Evolutionary conservation across 2,329 filamentous ascomycete species (phyloP).

Genomic region (Fusarium caatingaense): DNA sequence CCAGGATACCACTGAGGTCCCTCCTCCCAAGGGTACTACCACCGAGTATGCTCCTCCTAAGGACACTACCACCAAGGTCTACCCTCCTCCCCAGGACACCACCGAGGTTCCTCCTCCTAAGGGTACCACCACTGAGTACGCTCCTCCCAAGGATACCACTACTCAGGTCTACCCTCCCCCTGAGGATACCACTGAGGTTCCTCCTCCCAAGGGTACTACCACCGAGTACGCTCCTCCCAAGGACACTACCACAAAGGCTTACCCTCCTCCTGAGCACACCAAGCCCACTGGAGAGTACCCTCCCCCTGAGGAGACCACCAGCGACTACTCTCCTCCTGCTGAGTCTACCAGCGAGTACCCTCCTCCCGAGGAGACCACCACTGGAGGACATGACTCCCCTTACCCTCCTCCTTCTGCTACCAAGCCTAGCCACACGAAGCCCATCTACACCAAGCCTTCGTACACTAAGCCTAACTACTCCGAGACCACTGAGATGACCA

Average conservation of each 20-base stretch:
- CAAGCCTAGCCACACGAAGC: slow-evolving; percentile 16
- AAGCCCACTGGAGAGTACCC: not conserved
- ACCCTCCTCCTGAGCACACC: slow-evolving; percentile 5
- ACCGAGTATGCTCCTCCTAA: not conserved
- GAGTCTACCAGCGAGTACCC: not conserved
- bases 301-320: slow-evolving; percentile 1
- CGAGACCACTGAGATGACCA: slow-evolving; percentile 25
- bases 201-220: not conserved
- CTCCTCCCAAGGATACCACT: not conserved
- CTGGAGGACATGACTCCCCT: not conserved
- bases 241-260: not conserved
- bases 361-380: not conserved
- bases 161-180: not conserved
- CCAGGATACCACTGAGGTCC: not conserved
- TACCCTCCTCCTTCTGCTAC: slow-evolving; percentile 5
- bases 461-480: slow-evolving; percentile 12
- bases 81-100: not conserved
- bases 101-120: not conserved
- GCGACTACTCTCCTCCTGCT: not conserved
- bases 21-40: not conserved
- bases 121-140: not conserved
- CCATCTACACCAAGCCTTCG: slow-evolving; percentile 20
- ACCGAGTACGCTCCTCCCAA: not conserved
- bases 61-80: not conserved
- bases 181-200: not conserved